These are phyloP conservation scores for Neospermospora avenae DNA, from an alignment of 2,329 filamentous ascomycete genomes.

Conservation along the genomic window DNA sequence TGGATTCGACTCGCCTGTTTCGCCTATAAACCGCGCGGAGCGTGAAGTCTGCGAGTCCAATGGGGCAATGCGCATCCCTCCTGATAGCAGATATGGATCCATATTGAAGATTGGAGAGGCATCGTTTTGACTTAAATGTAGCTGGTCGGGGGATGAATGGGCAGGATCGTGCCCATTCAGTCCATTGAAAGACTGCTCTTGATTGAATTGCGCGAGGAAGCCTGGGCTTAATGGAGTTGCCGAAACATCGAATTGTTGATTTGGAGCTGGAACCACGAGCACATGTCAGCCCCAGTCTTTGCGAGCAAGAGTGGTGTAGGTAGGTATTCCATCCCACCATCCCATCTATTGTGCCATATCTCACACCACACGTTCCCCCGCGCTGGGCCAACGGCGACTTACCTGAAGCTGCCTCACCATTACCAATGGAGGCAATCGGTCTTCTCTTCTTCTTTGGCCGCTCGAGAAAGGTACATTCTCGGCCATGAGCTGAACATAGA, in stretches of 20 bases:
- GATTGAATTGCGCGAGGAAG: conserved; percentile 31
- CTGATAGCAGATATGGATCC: conserved; percentile 28
- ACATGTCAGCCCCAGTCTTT: conserved; percentile 16
- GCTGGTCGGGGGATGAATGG: conserved; percentile 26
- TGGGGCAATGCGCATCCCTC: conserved; percentile 25
- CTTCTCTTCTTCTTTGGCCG: conserved; percentile 35
- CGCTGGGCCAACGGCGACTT: conserved; percentile 11
- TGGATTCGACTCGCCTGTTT: conserved; percentile 35
- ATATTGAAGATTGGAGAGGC: conserved; percentile 29
- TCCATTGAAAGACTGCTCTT: conserved; percentile 27
- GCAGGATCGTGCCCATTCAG: conserved; percentile 26
- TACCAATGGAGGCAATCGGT: conserved; percentile 24
- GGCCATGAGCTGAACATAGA: conserved; percentile 41
- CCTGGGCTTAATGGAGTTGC: conserved; percentile 29
- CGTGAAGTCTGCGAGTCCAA: conserved; percentile 30
- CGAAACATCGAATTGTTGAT: conserved; percentile 28
- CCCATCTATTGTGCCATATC: not conserved
- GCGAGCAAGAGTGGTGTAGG: not conserved
- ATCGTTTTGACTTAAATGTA: conserved; percentile 26
- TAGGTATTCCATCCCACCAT: not conserved
- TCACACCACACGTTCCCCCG: not conserved
- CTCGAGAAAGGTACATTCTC: conserved; percentile 45
- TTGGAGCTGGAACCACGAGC: conserved; percentile 16
- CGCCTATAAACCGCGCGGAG: conserved; percentile 33
- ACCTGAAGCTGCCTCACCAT: conserved; percentile 28